Percentiles rank a stretch among this genome's conserved stretches.
Evolutionary conservation across 176 grass and related monocot species (phyloP).

Genomic region (Oryza brachyantha): DNA sequence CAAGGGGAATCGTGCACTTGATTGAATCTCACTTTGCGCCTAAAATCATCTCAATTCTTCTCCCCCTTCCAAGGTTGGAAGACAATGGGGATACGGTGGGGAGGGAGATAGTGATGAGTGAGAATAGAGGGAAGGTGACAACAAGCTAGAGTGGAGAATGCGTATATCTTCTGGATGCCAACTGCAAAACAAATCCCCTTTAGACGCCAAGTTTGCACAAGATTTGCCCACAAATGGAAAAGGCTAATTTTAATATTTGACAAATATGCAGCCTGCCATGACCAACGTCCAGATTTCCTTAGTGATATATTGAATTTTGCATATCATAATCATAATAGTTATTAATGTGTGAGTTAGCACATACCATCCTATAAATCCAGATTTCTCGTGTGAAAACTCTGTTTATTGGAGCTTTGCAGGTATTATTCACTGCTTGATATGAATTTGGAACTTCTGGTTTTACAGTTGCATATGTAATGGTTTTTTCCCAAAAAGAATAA

Average conservation of each 20-base stretch:
- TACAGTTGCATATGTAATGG: background rate
- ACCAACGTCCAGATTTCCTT: background rate
- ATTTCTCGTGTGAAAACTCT: background rate
- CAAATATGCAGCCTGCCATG: constrained; percentile 1
- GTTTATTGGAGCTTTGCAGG: constrained; percentile 21
- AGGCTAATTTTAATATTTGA: background rate
- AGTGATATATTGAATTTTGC: background rate
- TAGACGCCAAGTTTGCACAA: background rate
- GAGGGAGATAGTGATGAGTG: background rate
- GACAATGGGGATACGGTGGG: background rate
- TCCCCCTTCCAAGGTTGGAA: background rate
- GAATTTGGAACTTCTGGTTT: constrained; percentile 1
- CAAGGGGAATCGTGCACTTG: background rate
- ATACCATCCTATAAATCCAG: background rate
- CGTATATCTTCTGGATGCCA: background rate
- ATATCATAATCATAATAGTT: constrained; percentile 2
- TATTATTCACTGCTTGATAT: background rate
- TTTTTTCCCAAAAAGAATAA: background rate
- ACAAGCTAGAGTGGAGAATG: background rate
- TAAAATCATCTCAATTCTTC: constrained; percentile 1
- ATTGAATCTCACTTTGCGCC: constrained; percentile 2
- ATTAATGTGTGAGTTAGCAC: no score
- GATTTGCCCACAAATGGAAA: background rate
- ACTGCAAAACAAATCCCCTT: background rate
- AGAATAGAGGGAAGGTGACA: background rate